Evolutionary conservation across 305 asterid genomes (phyloP).

Genomic region (Galium porrigens): DNA sequence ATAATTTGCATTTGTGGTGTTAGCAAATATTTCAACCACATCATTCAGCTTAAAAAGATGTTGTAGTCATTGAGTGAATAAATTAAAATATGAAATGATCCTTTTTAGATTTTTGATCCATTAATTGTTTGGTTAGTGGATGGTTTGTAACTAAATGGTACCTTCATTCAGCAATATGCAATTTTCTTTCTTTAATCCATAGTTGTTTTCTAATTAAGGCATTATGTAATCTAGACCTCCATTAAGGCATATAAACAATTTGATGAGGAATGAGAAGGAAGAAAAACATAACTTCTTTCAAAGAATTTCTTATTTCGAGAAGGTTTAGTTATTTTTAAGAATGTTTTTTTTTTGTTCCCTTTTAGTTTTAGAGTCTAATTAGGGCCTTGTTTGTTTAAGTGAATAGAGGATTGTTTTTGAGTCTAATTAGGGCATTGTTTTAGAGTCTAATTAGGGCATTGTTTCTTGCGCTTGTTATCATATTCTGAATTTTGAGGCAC

Average conservation of each 20-base stretch:
- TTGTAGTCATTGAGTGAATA: neutral
- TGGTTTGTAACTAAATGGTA: neutral
- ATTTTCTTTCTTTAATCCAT: neutral
- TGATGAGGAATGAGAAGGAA: too few species aligned
- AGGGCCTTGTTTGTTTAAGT: too few species aligned
- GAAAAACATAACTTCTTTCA: neutral
- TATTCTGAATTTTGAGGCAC: too few species aligned
- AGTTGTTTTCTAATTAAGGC: neutral
- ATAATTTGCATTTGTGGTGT: neutral
- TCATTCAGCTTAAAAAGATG: neutral
- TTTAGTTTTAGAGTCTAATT: too few species aligned
- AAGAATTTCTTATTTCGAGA: neutral
- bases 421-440: too few species aligned
- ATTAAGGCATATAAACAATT: neutral
- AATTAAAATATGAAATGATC: neutral
- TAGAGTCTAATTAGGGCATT: too few species aligned
- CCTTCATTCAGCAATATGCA: neutral
- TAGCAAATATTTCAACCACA: neutral
- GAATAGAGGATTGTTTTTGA: too few species aligned
- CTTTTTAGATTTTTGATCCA: neutral
- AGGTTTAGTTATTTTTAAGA: too few species aligned
- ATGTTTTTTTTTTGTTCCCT: too few species aligned
- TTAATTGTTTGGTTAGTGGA: neutral
- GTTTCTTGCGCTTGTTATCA: too few species aligned
- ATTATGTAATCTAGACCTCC: neutral